Evolutionary conservation across 805 yeast species (phyloP), one percentile per base, ranked within the genome.

Genomic region (Barnettozyma pratensis): DNA sequence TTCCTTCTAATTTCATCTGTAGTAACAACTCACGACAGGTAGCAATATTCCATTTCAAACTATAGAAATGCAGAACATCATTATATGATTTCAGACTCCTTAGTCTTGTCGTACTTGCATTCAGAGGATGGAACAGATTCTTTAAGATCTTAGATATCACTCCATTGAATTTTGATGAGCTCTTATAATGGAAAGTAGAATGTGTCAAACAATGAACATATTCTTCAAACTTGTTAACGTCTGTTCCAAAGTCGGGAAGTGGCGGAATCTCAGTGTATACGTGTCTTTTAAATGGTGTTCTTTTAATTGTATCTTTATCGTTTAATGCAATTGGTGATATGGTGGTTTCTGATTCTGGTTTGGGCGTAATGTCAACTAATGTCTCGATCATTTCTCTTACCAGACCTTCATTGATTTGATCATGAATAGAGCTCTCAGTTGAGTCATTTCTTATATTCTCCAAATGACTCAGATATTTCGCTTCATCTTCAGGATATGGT

Each of bases 81-180:
- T 74, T 74, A 53, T 60, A 74, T 3, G 65, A 53, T 7, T 62
- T 52, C 1, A 66, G 50, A 9, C 64, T 62, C 35, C 69, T 57
- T n/a, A 68, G 53, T 2, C 54, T 54, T 4, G 59, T 32, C 0
- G 74, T 66, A 9, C 57, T 61, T 7, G 59, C 32, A 47, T 73
- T 73, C 9, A 65, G 56, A 19, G 71, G 71, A 51, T 70, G 71
- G 55, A 73, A 61, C n/a, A 74, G 48, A 39, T 69, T 68, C 39
- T 66, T 57, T 10, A 74, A 47, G 7, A 74, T 58, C 42, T 66
- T 67, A 1, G 71, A 67, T 3, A 72, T 62, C 6, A 71, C 56
- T 7, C 75, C 74, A 47, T 66, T 64, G 38, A 59, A 55, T 42
- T 56, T 63, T 1, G 75, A 70, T 2, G 75, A 67, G 25, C 61